phyloP scores from a whole-genome alignment of 768 basidiomycete species.

The Tubosaeta brunneosetosa region DNA sequence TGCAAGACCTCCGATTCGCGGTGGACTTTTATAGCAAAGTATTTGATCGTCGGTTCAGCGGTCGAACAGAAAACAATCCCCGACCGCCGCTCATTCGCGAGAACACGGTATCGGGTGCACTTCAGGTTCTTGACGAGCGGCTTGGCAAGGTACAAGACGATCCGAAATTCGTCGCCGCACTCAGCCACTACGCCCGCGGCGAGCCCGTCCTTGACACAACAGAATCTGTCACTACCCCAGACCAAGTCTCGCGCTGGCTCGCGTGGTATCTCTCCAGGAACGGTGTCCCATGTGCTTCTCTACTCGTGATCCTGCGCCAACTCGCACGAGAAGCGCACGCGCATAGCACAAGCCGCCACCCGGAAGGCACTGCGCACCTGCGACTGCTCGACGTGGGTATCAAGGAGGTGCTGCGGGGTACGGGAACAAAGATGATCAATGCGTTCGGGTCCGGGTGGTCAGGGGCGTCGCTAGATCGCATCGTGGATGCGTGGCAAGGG shows the following conservation, averaged over 20 bases:
- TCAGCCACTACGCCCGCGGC: slow-evolving; percentile 56
- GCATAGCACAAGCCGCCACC: slow-evolving; percentile 47
- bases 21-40: slow-evolving; percentile 74
- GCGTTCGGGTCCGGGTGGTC: slow-evolving; percentile 70
- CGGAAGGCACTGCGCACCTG: slow-evolving; percentile 45
- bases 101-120: slow-evolving; percentile 60
- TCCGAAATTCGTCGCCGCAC: slow-evolving; percentile 23
- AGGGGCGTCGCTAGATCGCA: slow-evolving; percentile 61
- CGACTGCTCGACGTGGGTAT: slow-evolving; percentile 52
- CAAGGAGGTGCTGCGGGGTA: slow-evolving; percentile 79
- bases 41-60: slow-evolving; percentile 72
- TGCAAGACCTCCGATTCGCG: slow-evolving; percentile 72
- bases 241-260: slow-evolving; percentile 37
- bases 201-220: slow-evolving; percentile 34
- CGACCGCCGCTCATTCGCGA: slow-evolving; percentile 69
- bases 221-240: slow-evolving; percentile 4
- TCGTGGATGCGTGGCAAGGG: slow-evolving; percentile 53
- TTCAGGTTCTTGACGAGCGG: slow-evolving; percentile 57
- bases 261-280: slow-evolving; percentile 72
- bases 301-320: slow-evolving; percentile 57
- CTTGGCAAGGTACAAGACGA: slow-evolving; percentile 41
- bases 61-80: slow-evolving; percentile 58
- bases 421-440: slow-evolving; percentile 77
- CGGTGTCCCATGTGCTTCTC: slow-evolving; percentile 63
- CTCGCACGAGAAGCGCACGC: slow-evolving; percentile 60